These are phyloP conservation scores for Pestalotiopsis sp. DNA, from an alignment of 2,329 filamentous ascomycete species.

Conservation along the genomic window DNA sequence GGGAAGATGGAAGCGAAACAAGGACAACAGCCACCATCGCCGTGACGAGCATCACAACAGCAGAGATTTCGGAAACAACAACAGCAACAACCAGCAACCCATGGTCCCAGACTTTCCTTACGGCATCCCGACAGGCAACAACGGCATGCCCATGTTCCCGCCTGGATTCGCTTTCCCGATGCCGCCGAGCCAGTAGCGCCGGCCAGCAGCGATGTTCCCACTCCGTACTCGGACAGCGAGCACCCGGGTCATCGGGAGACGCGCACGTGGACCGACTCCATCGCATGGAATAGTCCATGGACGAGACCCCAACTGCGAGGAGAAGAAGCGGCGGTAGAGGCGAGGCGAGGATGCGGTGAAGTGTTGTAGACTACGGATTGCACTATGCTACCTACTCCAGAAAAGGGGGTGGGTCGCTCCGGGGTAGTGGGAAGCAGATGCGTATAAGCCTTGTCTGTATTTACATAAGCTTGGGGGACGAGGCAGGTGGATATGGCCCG, in stretches of 20 bases:
- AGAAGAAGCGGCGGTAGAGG: neutral
- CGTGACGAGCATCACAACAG: conserved; percentile 25
- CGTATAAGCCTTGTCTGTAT: neutral
- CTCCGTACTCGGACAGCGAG: neutral
- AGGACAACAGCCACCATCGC: conserved; percentile 18
- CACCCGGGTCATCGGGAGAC: neutral
- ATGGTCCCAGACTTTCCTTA: conserved; percentile 43
- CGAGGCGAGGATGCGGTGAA: neutral
- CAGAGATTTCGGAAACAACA: conserved; percentile 23
- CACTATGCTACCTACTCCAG: neutral
- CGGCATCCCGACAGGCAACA: conserved; percentile 46
- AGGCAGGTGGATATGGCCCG: neutral
- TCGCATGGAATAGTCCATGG: neutral
- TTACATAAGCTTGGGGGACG: neutral
- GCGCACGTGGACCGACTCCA: neutral
- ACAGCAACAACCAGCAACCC: conserved; percentile 28
- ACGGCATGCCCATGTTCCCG: conserved; percentile 54
- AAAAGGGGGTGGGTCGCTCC: neutral
- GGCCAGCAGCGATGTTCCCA: neutral
- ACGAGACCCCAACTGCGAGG: neutral
- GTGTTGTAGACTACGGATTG: neutral
- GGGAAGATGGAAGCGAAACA: conserved; percentile 31
- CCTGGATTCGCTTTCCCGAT: conserved; percentile 45
- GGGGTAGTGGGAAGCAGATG: neutral
- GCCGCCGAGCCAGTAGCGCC: conserved; percentile 27